Conservation (phyloP, 176 grass and related monocot genomes). For the Poa annua region DNA sequence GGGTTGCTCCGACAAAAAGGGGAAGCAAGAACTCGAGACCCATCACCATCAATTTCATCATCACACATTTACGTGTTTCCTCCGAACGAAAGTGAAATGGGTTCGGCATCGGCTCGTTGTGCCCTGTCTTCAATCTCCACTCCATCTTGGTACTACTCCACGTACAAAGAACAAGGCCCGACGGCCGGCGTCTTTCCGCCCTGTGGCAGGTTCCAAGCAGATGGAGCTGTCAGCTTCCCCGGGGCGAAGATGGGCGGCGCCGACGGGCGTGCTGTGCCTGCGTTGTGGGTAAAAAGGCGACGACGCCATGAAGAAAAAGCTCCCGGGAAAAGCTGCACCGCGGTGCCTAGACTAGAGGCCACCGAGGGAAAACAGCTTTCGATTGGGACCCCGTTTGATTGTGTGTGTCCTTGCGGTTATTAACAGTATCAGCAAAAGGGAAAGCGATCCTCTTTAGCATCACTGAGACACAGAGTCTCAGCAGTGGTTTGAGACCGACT, state of each 20-base stretch:
- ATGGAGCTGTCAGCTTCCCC: constrained; percentile 17
- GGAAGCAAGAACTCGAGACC: constrained; percentile 10
- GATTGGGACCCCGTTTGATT: background rate
- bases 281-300: background rate
- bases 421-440: background rate
- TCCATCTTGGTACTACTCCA: background rate
- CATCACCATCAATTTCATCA: background rate
- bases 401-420: constrained; percentile 22
- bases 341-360: constrained; percentile 46
- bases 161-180: background rate
- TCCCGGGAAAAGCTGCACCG: constrained; percentile 31
- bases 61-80: background rate
- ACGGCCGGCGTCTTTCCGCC: background rate
- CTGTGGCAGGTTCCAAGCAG: background rate
- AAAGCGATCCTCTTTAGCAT: background rate
- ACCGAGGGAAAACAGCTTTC: constrained; percentile 35
- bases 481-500: constrained; percentile 5
- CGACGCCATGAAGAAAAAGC: background rate
- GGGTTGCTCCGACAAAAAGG: background rate
- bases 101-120: background rate
- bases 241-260: background rate
- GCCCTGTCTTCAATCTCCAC: background rate
- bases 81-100: background rate
- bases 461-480: background rate
- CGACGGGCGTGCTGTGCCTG: background rate